These are phyloP conservation scores for Cladosporium velox DNA, from an alignment of 2,329 filamentous ascomycete species.

Conservation along the genomic window DNA sequence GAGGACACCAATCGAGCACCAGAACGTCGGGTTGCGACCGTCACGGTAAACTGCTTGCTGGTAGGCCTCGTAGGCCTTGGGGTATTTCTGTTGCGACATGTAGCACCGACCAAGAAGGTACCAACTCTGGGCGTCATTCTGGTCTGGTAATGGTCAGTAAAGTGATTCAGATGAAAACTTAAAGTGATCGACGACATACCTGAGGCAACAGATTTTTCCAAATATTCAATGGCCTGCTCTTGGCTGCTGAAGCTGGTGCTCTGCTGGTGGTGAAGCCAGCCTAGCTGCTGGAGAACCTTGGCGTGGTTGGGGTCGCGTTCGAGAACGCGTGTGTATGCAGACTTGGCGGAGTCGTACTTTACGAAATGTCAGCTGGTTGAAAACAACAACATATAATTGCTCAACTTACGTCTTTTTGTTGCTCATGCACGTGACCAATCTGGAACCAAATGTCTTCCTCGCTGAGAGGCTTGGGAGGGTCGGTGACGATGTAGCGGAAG, in stretches of 20 bases:
- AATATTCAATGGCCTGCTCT: constrained; percentile 92
- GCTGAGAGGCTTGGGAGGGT: constrained; percentile 86
- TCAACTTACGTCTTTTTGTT: constrained; percentile 89
- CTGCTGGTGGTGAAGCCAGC: constrained; percentile 96
- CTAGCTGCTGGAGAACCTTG: constrained; percentile 95
- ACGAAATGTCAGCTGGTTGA: constrained; percentile 32
- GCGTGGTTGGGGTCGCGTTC: constrained; percentile 95
- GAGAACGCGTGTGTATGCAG: constrained; percentile 87
- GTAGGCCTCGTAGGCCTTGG: constrained; percentile 97
- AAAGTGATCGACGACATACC: constrained; percentile 58
- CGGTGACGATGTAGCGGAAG: constrained; percentile 96
- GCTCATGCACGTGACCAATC: constrained; percentile 97
- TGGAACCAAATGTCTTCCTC: constrained; percentile 99
- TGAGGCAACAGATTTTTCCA: constrained; percentile 93
- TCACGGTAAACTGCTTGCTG: constrained; percentile 98
- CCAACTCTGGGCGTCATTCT: constrained; percentile 96
- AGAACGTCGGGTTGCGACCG: constrained; percentile 96
- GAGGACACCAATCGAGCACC: constrained; percentile 97
- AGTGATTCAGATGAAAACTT: not conserved
- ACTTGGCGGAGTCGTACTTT: constrained; percentile 90
- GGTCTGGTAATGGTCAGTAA: constrained; percentile 60
- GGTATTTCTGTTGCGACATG: constrained; percentile 99
- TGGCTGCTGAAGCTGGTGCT: constrained; percentile 89
- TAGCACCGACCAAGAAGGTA: constrained; percentile 96
- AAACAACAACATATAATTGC: not conserved